phyloP scores from a whole-genome alignment of 805 yeast species.

The Barnettozyma vustinii region DNA sequence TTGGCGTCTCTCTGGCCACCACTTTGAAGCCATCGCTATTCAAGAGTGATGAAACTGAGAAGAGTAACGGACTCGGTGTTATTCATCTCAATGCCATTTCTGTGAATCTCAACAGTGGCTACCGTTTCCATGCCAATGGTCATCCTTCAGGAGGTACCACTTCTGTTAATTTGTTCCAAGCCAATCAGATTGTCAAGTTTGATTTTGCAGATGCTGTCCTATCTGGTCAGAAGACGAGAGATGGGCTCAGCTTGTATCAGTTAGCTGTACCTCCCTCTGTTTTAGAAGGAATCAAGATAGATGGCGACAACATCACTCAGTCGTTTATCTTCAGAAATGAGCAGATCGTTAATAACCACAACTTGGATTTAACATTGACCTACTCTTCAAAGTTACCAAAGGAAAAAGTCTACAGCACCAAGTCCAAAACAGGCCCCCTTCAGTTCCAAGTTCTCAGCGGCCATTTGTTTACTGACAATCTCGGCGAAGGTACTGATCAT shows the following conservation, averaged over 20 bases:
- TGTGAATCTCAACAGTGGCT: neutral
- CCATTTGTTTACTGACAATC: neutral
- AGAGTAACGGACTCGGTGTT: neutral
- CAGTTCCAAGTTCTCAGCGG: neutral
- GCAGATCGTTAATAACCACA: neutral
- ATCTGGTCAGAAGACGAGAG: neutral
- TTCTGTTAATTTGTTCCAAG: neutral
- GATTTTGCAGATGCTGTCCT: slow-evolving; percentile 1
- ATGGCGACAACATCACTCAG: neutral
- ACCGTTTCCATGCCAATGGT: neutral
- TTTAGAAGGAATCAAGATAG: neutral
- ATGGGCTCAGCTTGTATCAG: neutral
- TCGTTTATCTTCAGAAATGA: neutral
- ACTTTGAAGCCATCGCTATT: neutral
- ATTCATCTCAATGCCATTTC: neutral
- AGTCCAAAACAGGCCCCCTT: neutral
- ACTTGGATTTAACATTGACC: neutral
- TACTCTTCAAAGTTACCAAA: neutral
- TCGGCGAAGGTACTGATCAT: neutral
- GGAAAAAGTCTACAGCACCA: neutral
- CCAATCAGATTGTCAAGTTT: neutral
- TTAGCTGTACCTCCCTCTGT: neutral
- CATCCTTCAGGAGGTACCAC: neutral
- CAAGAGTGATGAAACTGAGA: neutral
- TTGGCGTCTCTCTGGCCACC: neutral